Evolutionary conservation across 2,329 filamentous ascomycete species (phyloP).

Genomic region (Trichophyton equinum): DNA sequence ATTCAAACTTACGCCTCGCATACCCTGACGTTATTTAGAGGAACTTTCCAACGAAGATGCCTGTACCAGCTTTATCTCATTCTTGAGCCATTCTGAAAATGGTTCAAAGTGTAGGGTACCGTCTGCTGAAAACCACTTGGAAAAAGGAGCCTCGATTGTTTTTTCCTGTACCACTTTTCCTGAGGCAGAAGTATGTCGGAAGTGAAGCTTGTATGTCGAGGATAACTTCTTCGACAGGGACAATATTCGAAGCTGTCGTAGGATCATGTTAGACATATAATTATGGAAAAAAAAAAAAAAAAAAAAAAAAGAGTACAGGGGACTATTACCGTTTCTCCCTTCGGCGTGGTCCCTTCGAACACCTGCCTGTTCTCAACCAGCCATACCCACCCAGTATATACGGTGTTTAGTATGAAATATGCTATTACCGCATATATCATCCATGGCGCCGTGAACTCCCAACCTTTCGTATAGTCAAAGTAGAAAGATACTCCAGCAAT

Average conservation of each 20-base stretch:
- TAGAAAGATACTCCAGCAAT: conserved; percentile 75
- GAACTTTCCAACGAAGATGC: conserved; percentile 30
- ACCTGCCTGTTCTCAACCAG: conserved; percentile 68
- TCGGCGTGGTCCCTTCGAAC: conserved; percentile 62
- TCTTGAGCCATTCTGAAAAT: conserved; percentile 50
- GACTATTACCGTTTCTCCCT: conserved; percentile 47
- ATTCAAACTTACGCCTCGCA: background rate
- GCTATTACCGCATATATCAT: conserved; percentile 65
- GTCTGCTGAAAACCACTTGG: conserved; percentile 47
- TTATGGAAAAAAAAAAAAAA: background rate
- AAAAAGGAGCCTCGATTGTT: conserved; percentile 45
- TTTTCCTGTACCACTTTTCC: conserved; percentile 33
- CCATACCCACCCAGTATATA: conserved; percentile 74
- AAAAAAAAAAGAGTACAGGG: background rate
- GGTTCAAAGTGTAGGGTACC: conserved; percentile 49
- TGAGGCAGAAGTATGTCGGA: conserved; percentile 36
- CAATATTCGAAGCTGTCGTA: conserved; percentile 50
- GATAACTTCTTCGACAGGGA: conserved; percentile 66
- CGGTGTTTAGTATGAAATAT: conserved; percentile 68
- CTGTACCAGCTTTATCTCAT: conserved; percentile 40
- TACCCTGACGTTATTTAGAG: background rate
- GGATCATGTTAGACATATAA: background rate
- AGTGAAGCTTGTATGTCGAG: conserved; percentile 64
- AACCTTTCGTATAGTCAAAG: conserved; percentile 84
- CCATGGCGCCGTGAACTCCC: conserved; percentile 71